These are phyloP conservation scores for Lycium barbarum DNA, from an alignment of 257 asterid genomes.

Conservation along the genomic window DNA sequence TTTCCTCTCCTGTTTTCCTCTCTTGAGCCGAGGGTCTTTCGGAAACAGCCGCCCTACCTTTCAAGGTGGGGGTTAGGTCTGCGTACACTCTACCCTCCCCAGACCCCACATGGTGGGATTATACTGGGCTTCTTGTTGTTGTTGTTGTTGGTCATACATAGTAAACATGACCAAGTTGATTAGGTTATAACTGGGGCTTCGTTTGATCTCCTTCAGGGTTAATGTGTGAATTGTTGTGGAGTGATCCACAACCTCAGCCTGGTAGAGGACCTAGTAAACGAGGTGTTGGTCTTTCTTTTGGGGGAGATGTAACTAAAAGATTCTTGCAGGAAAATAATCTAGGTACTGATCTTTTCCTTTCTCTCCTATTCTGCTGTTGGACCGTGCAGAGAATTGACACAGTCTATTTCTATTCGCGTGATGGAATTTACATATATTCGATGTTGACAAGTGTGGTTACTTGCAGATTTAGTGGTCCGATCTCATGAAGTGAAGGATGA, in stretches of 20 bases:
- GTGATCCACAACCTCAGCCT: conserved; percentile 99
- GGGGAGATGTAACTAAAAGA: conserved; percentile 85
- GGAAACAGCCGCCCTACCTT: too few species aligned
- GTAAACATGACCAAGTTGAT: neutral
- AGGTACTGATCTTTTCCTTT: conserved; percentile 50
- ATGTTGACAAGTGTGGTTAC: conserved; percentile 6
- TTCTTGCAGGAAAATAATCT: conserved; percentile 91
- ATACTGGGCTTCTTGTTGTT: too few species aligned
- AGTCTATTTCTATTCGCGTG: neutral
- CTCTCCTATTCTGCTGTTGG: neutral
- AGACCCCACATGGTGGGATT: too few species aligned
- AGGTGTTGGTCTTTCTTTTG: conserved; percentile 97
- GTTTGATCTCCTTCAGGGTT: conserved; percentile 59
- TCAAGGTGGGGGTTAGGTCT: too few species aligned
- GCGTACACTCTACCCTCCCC: too few species aligned
- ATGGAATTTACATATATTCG: neutral
- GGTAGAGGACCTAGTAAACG: conserved; percentile 99
- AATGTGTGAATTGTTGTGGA: conserved; percentile 99
- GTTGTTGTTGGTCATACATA: neutral
- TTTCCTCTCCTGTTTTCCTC: too few species aligned
- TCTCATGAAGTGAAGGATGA: conserved; percentile 99
- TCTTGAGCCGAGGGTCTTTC: too few species aligned
- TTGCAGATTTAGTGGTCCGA: conserved; percentile 92
- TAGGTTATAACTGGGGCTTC: neutral
- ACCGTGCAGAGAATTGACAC: neutral